phyloP scores from a whole-genome alignment of 2,329 filamentous ascomycete genomes.

The Coniochaeta pulveracea region DNA sequence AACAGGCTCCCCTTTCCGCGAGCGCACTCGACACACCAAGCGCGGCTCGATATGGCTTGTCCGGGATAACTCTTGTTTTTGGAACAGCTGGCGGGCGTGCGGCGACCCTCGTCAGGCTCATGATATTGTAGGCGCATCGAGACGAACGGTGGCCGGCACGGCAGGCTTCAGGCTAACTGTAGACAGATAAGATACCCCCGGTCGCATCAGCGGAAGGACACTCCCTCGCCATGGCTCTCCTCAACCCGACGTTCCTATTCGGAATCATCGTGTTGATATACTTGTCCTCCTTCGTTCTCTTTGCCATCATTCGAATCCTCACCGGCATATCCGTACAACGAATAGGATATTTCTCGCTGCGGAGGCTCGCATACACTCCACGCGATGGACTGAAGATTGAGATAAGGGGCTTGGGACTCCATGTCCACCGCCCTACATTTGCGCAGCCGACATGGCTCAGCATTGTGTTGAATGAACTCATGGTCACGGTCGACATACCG shows the following conservation, averaged over 20 bases:
- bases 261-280: slow-evolving; percentile 80
- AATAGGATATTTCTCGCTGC: slow-evolving; percentile 83
- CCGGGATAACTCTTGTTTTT: not conserved
- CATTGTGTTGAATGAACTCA: slow-evolving; percentile 75
- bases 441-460: slow-evolving; percentile 96
- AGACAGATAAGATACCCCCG: not conserved
- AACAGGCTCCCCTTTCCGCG: too few species aligned
- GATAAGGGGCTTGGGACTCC: slow-evolving; percentile 77
- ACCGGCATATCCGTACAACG: slow-evolving; percentile 94
- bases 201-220: not conserved
- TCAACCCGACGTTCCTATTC: slow-evolving; percentile 72
- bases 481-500: slow-evolving; percentile 69
- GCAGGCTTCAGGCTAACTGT: not conserved
- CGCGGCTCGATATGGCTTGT: slow-evolving; percentile 2
- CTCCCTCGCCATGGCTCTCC: slow-evolving; percentile 44
- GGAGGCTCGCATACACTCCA: slow-evolving; percentile 81
- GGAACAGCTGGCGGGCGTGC: slow-evolving; percentile 1
- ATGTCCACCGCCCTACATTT: slow-evolving; percentile 87
- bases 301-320: slow-evolving; percentile 82
- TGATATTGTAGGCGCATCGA: slow-evolving; percentile 1
- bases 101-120: not conserved
- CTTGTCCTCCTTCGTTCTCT: slow-evolving; percentile 82
- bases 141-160: not conserved
- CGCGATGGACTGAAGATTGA: slow-evolving; percentile 83
- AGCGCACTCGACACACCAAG: not conserved